These are phyloP conservation scores for Trichoderma cornu-damae DNA, from an alignment of 2,329 filamentous ascomycete genomes.

Conservation along the genomic window DNA sequence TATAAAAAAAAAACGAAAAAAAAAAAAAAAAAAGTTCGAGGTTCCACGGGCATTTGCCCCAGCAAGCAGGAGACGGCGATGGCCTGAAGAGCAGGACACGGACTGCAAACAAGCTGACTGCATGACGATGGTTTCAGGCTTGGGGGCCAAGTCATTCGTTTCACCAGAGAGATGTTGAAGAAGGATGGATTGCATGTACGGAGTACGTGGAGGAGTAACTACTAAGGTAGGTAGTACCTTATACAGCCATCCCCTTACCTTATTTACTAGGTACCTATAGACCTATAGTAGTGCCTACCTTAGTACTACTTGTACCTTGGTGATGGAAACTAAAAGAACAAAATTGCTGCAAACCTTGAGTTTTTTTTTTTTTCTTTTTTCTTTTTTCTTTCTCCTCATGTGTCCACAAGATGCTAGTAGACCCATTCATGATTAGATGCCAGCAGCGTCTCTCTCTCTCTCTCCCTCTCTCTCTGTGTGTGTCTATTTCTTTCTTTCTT, in stretches of 20 bases:
- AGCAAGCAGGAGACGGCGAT: background rate
- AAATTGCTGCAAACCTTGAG: slow-evolving; percentile 3
- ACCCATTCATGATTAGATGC: background rate
- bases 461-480: no score
- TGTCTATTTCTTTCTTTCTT: background rate
- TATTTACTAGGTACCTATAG: no score
- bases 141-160: background rate
- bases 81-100: background rate
- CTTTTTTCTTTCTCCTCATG: background rate
- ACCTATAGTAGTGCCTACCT: no score
- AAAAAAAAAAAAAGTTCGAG: no score
- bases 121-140: background rate
- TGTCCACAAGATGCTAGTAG: background rate
- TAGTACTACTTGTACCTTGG: background rate
- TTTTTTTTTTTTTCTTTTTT: background rate
- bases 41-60: background rate
- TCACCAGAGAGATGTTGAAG: background rate
- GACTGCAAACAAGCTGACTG: background rate
- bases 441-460: background rate
- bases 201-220: no score
- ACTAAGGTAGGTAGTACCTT: no score
- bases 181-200: background rate
- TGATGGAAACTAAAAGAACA: background rate
- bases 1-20: no score
- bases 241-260: no score